A percentile compares a stretch with the other conserved stretches of the same genome.
These are phyloP conservation scores for Myxozyma nipponensis DNA, from an alignment of 805 yeast species.

Conservation along the genomic window DNA sequence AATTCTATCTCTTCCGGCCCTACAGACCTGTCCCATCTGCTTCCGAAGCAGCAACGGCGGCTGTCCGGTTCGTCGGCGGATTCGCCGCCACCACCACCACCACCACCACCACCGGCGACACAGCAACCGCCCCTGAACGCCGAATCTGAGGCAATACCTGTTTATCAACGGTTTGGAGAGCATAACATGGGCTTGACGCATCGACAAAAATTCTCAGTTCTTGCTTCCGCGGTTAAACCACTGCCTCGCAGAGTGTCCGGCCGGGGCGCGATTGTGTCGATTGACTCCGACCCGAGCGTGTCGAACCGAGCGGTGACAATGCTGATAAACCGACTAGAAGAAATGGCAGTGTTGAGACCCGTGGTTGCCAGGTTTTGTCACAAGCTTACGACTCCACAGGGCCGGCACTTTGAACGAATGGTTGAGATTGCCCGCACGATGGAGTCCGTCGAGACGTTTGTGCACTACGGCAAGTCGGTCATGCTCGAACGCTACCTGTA, in stretches of 20 bases:
- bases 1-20: background rate
- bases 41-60: background rate
- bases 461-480: constrained; percentile 12
- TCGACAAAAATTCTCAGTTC: background rate
- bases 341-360: constrained; percentile 4
- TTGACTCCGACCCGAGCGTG: constrained; percentile 13
- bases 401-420: constrained; percentile 9
- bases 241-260: background rate
- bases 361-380: background rate
- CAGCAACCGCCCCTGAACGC: background rate
- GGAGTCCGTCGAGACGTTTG: constrained; percentile 3
- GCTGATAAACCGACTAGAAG: constrained; percentile 5
- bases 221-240: background rate
- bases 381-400: constrained; percentile 5
- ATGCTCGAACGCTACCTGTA: constrained; percentile 9
- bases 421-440: constrained; percentile 9
- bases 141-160: background rate
- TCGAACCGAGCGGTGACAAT: background rate
- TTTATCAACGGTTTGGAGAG: background rate
- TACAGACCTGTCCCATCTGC: no score
- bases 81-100: background rate
- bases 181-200: background rate
- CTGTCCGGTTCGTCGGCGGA: constrained; percentile 1
- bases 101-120: background rate
- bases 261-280: constrained; percentile 24